A percentile compares a stretch with the other conserved stretches of the same genome.
Evolutionary conservation across 2,329 filamentous ascomycete species (phyloP).

Genomic region (Diaporthe sp.): DNA sequence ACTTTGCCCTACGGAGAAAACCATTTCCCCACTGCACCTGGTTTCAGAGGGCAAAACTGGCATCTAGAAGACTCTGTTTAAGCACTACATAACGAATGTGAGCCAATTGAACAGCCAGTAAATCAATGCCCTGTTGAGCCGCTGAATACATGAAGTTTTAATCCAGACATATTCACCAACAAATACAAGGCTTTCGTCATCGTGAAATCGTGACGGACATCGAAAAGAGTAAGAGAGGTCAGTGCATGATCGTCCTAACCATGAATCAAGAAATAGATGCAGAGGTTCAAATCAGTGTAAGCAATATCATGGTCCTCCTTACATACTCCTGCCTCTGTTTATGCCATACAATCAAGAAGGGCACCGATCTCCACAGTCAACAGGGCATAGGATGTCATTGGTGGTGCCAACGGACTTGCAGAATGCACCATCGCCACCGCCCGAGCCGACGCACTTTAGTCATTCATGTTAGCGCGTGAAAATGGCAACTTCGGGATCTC

Average conservation of each 20-base stretch:
- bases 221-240: neutral
- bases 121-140: no score
- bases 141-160: neutral
- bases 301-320: no score
- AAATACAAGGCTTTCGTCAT: neutral
- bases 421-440: constrained; percentile 6
- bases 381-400: constrained; percentile 4
- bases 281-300: no score
- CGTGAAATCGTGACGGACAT: neutral
- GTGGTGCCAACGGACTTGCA: constrained; percentile 14
- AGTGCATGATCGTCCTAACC: neutral
- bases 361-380: constrained; percentile 13
- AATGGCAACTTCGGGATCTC: neutral
- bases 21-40: fast-evolving
- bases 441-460: constrained; percentile 7
- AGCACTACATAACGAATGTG: neutral
- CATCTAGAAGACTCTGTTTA: neutral
- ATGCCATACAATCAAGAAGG: neutral
- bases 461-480: neutral
- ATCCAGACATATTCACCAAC: neutral
- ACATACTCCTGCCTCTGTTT: neutral
- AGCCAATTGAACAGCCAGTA: no score
- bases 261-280: no score
- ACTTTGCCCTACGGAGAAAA: neutral
- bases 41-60: neutral